Base-by-base conservation (phyloP, 164 flowering plant species). In the Umbellularia californica region DNA sequence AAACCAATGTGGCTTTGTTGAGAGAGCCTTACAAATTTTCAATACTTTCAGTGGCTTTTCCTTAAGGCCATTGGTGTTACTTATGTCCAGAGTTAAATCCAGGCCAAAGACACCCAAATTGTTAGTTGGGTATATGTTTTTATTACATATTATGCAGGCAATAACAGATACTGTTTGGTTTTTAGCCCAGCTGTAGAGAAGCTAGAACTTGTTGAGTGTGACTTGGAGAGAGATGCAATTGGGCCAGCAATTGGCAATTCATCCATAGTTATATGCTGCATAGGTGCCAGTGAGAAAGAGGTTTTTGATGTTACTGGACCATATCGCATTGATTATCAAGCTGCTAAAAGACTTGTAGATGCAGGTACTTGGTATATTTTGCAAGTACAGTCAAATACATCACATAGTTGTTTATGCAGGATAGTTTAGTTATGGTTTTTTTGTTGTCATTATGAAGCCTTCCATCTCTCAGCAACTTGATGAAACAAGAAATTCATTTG, bases 231-330 rank as follows among this genome's bases (percentile, higher is more conserved):
- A 50, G 84, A 85, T 73, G 85, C 75, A 76, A 92, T 95, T 73
- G 83, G 70, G 70, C 83, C 90, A 12, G 98, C 93, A 17, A 72
- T 95, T 47, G 92, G 92, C 52, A 89, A 85, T 74, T 91, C 98
- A 35, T 90, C 98, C 30, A 82, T 87, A 68, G 91, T 95, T 76
- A 74, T 93, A 75, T 95, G 98, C 84, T 92, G 98, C 89, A 93
- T 95, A 78, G 99, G 99, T 76, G 99, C 99, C 65, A 92, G 99
- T 68, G 99, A 95, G 84, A 95, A 95, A 85, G 99, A 95, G 74
- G 73, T 92, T 63, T 89, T 89, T 77, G 99, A 95, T 79, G 68
- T 95, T 63, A 90, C 96, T 28, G 99, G 99, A 72, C 99, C 99
- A 58, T 95, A 84, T 74, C 82, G 98, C 71, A 95, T 95, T 68